Percentiles rank a stretch among this genome's conserved stretches.
Evolutionary conservation across 306 rosid species (phyloP).

Genomic region (Quercus gilva): DNA sequence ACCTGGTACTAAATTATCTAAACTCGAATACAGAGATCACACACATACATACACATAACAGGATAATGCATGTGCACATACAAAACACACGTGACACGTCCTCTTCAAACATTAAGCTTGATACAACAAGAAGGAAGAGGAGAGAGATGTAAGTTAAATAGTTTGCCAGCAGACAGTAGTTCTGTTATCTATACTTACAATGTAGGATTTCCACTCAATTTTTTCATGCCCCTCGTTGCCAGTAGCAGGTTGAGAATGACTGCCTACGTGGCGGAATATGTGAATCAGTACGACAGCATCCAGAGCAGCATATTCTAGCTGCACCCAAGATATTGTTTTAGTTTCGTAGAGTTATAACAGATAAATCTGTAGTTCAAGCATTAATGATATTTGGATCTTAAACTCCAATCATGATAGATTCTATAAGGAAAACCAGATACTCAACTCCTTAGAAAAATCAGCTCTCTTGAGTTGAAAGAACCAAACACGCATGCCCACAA

Average conservation of each 20-base stretch:
- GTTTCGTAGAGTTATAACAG: background rate
- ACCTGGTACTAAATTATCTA: background rate
- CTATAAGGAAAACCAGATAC: too few species aligned
- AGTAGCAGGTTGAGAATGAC: conserved; percentile 46
- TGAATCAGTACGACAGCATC: conserved; percentile 89
- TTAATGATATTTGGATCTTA: background rate
- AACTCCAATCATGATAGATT: too few species aligned
- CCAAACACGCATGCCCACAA: background rate
- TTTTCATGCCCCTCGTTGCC: conserved; percentile 36
- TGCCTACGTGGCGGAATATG: conserved; percentile 68
- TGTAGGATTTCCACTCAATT: conserved; percentile 75
- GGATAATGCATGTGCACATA: too few species aligned
- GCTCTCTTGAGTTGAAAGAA: background rate
- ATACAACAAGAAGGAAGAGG: too few species aligned
- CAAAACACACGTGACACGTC: too few species aligned
- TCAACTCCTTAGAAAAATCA: background rate
- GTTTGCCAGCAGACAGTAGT: background rate
- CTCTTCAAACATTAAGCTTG: background rate
- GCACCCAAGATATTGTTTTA: conserved; percentile 24
- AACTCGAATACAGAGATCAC: background rate
- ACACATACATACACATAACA: background rate
- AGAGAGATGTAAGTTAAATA: background rate
- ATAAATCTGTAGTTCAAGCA: background rate
- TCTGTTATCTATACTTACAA: conserved; percentile 47
- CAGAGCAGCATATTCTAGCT: conserved; percentile 96